Conservation (phyloP, 2,329 filamentous ascomycete genomes). For the Fusarium succisae region DNA sequence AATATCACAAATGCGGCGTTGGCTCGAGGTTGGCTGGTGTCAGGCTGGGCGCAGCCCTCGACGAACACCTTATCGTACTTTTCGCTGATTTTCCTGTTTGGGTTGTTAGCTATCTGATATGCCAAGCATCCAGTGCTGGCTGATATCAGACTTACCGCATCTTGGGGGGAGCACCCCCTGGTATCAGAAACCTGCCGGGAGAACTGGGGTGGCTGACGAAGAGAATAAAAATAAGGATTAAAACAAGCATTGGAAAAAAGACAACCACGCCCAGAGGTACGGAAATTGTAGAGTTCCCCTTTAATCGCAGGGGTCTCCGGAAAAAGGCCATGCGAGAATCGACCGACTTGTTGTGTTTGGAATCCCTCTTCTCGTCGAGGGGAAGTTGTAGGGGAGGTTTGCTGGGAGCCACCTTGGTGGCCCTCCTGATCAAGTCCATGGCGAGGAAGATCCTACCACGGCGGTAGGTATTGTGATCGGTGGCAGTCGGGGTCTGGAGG, state of each 20-base stretch:
- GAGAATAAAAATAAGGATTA: constrained; percentile 89
- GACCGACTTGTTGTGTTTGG: constrained; percentile 52
- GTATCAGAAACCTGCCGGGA: constrained; percentile 84
- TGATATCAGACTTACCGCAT: constrained; percentile 74
- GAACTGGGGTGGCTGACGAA: constrained; percentile 89
- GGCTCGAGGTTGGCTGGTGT: constrained; percentile 80
- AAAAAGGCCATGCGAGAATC: constrained; percentile 78
- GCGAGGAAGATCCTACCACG: constrained; percentile 40
- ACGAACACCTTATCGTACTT: constrained; percentile 97
- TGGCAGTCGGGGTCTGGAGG: constrained; percentile 44
- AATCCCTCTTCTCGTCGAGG: constrained; percentile 59
- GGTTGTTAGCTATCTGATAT: constrained; percentile 24
- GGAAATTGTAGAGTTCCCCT: constrained; percentile 90
- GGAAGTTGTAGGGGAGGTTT: constrained; percentile 55
- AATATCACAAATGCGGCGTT: constrained; percentile 97
- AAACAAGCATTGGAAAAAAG: constrained; percentile 89
- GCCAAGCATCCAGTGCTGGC: background rate
- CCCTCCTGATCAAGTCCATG: constrained; percentile 69
- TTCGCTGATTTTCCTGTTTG: constrained; percentile 90
- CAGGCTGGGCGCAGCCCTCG: constrained; percentile 84
- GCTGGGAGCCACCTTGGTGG: constrained; percentile 60
- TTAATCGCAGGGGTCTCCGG: constrained; percentile 84
- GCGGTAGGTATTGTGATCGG: constrained; percentile 53
- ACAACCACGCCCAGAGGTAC: constrained; percentile 93
- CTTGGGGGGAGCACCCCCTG: constrained; percentile 84